Base-by-base conservation (phyloP, 1,284 basidiomycete species). In the Athelia sp. region DNA sequence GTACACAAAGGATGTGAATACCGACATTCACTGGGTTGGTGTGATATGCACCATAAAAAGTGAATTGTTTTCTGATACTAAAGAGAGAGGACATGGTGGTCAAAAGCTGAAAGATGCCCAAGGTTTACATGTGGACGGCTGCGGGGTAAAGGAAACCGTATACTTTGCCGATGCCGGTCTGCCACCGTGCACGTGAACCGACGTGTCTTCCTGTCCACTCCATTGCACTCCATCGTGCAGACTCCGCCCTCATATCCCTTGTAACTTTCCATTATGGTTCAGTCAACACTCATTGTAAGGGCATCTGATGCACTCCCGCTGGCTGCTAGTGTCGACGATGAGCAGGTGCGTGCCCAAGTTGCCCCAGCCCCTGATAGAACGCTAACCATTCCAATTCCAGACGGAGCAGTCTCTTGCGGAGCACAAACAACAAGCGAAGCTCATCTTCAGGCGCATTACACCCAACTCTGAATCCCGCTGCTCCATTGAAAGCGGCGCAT, bases 371-470 rank as follows among this genome's bases (percentile, higher is more conserved):
- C 48, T 45, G 31, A 50, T 54, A 51, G 23, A 11, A 17, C n/a
- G 14, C 44, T 21, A 31, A 34, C 50, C 52, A 46, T 57, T 23
- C 2, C 32, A 49, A 54, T 57, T 51, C 58, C 62, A 97, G 93
- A 96, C 90, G 55, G 95, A 98, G 68, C 85, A 89, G 62, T 81
- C 88, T 51, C 76, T 99, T 45, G 91, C 94, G 60, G 96, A 98
- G 70, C 93, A 98, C 79, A 99, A 98, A 68, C 96, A 98, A 62
- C 96, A 99, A 67, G 86, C 94, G 45, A 99, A 99, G 70, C 81
- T 98, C 59, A 88, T 99, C 62, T 97, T 98, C 65, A 81, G 95
- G 50, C 84, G 96, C 44, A 86, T 99, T 65, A 92, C 89, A 29
- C 84, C 93, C 35, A 93, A 96, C 62, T 88, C 92, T 18, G 97